phyloP scores from a whole-genome alignment of 1,284 basidiomycete species.

The Cystobasidium pallidum region DNA sequence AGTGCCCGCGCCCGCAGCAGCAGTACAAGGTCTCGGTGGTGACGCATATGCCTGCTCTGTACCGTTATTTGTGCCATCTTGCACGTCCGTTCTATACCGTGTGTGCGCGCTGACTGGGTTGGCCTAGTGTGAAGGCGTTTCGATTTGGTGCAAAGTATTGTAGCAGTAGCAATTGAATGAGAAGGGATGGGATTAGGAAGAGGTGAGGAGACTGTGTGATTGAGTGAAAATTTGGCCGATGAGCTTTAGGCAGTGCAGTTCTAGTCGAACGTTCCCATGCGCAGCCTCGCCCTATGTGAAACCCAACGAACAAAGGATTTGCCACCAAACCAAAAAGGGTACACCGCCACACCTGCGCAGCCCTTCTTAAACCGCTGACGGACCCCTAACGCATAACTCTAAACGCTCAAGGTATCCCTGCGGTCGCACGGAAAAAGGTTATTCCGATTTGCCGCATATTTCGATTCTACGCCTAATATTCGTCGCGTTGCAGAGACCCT shows the following conservation, averaged over 20 bases:
- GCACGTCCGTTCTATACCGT: background rate
- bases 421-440: no score
- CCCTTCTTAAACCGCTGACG: no score
- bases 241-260: constrained; percentile 11
- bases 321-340: no score
- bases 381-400: no score
- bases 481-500: no score
- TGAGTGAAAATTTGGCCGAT: constrained; percentile 10
- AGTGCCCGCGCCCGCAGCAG: constrained; percentile 8
- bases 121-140: background rate
- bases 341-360: no score
- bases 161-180: constrained; percentile 11
- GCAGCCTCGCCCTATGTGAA: constrained; percentile 3
- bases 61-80: background rate
- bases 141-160: constrained; percentile 10
- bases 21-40: background rate
- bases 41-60: constrained; percentile 7
- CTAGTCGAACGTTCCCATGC: constrained; percentile 3
- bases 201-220: background rate
- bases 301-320: no score
- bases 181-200: background rate
- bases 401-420: no score
- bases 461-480: constrained; percentile 48
- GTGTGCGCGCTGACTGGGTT: constrained; percentile 6
- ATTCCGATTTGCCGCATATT: no score